Evolutionary conservation across 192 early-diverging fungal species (phyloP).

Genomic region (Chytriomyces confervae): DNA sequence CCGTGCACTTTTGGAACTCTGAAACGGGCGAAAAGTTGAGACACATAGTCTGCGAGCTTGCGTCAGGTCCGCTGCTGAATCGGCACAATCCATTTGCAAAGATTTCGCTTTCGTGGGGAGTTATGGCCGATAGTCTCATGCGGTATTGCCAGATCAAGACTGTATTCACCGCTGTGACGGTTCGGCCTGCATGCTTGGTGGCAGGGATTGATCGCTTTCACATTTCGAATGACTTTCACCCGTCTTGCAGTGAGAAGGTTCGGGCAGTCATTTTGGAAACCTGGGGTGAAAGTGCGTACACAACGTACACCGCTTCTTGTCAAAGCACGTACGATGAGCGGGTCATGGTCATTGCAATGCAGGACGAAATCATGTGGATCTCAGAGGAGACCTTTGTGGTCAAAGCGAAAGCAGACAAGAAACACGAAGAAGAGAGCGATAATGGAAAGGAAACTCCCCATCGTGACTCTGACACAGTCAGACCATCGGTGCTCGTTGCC

Average conservation of each 20-base stretch:
- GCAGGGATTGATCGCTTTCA: slow-evolving; percentile 6
- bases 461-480: too few species aligned
- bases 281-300: neutral
- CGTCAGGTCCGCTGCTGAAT: neutral
- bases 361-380: slow-evolving; percentile 16
- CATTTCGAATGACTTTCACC: slow-evolving; percentile 2
- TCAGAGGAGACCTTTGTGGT: slow-evolving; percentile 8
- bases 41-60: neutral
- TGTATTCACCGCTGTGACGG: neutral
- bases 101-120: slow-evolving; percentile 17
- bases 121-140: slow-evolving; percentile 8
- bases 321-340: slow-evolving; percentile 18
- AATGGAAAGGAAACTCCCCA: too few species aligned
- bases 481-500: too few species aligned
- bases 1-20: slow-evolving; percentile 18
- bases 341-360: slow-evolving; percentile 6
- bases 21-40: slow-evolving; percentile 4
- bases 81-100: neutral
- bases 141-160: neutral
- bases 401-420: neutral
- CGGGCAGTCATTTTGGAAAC: neutral
- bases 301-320: slow-evolving; percentile 3
- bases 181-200: slow-evolving; percentile 4
- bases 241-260: neutral
- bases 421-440: too few species aligned